Conservation (phyloP, 1,139 yeast genomes). For the Taiozyma sp. region DNA sequence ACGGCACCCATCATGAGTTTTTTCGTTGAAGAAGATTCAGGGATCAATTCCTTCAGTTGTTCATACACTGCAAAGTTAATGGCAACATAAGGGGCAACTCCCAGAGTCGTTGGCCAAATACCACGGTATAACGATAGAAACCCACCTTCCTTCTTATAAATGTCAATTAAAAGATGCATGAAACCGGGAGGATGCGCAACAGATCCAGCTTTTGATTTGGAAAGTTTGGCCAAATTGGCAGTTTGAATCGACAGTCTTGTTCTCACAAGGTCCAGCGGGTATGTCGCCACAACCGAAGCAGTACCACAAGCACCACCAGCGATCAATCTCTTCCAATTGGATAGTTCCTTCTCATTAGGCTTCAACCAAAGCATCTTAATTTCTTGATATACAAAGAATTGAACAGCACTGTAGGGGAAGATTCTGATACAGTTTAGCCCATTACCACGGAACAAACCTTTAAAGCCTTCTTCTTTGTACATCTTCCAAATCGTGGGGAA, state of each 20-base stretch:
- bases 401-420: conserved; percentile 93
- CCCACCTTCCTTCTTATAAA: conserved; percentile 79
- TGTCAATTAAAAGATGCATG: conserved; percentile 47
- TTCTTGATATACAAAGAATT: conserved; percentile 79
- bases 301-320: conserved; percentile 85
- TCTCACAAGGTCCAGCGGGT: conserved; percentile 87
- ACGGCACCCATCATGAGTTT: conserved; percentile 78
- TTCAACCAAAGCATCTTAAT: conserved; percentile 47
- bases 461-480: conserved; percentile 86
- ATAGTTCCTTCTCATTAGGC: conserved; percentile 35
- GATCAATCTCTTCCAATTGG: conserved; percentile 51
- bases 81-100: conserved; percentile 96
- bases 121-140: conserved; percentile 76
- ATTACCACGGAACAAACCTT: conserved; percentile 87
- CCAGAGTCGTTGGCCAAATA: conserved; percentile 78
- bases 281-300: conserved; percentile 75
- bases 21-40: conserved; percentile 38
- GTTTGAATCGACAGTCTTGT: conserved; percentile 89
- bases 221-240: conserved; percentile 56
- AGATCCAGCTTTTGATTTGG: conserved; percentile 36
- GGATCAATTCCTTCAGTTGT: conserved; percentile 52
- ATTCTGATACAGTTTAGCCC: conserved; percentile 85
- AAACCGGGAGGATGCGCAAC: conserved; percentile 61
- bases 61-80: conserved; percentile 90
- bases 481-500: conserved; percentile 69